Evolutionary conservation across 768 basidiomycete species (phyloP), one percentile per base, ranked within the genome.

Genomic region (Lentinula sp.): DNA sequence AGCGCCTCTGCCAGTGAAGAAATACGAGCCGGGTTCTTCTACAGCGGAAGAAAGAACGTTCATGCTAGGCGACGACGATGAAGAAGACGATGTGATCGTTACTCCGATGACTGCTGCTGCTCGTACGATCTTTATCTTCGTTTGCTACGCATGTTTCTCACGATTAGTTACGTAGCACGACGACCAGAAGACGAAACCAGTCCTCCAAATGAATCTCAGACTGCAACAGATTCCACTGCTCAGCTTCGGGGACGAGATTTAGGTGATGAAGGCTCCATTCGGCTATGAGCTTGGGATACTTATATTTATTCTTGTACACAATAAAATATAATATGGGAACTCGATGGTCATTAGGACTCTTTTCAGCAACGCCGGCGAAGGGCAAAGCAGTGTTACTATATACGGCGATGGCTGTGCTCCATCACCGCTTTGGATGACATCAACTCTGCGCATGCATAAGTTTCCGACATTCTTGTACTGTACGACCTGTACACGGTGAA

Each of bases 1-100:
- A 13, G 56, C 42, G 16, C 60, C 54, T 51, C 55, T 32, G 18
- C 55, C 13, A 66, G 56, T 66, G 61, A 66, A 61, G 34, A 61
- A 54, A 42, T 52, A 18, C 39, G 59, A 52, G 18, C 21, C 45
- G 13, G 59, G 23, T 23, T 31, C 48, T 10, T 60, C 59, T 15
- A 62, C 69, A 5, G 60, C 64, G 50, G 70, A 76, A 60, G 74
- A 75, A 55, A 68, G 69, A 31, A 74, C 74, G 32, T 78, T 76
- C 59, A 71, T 73, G 68, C 23, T 62, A 39, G 64, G 62, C 8
- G 64, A 65, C 21, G 59, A 60, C 23, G 64, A 65, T 37, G 64
- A 63, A 13, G 62, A 60, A 40, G 64, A 52, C 9, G 68, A 69
- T 43, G 43, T 56, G 34, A 23, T 43, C 4, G 51, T 37, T 45